Evolutionary conservation across 2,329 filamentous ascomycete species (phyloP).

Genomic region (Curvularia verruculosa): DNA sequence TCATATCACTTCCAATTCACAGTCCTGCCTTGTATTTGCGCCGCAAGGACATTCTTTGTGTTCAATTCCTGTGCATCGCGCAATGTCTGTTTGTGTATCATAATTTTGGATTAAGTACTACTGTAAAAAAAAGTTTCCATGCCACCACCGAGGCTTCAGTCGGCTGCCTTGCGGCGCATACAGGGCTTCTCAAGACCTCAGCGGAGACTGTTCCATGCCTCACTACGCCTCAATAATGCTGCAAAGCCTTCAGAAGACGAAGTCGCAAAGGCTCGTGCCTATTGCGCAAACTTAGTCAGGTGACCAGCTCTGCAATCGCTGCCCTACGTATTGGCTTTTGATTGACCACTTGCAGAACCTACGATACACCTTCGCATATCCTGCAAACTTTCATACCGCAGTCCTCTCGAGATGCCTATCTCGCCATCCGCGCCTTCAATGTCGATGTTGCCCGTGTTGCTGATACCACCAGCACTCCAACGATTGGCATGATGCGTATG

Average conservation of each 20-base stretch:
- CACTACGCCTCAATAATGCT: slow-evolving; percentile 28
- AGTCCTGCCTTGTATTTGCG: background rate
- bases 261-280: slow-evolving; percentile 60
- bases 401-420: slow-evolving; percentile 78
- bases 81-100: slow-evolving; percentile 14
- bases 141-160: slow-evolving; percentile 29
- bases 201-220: slow-evolving; percentile 31
- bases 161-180: slow-evolving; percentile 28
- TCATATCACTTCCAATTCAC: background rate
- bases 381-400: slow-evolving; percentile 83
- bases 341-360: slow-evolving; percentile 64
- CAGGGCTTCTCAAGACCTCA: slow-evolving; percentile 7
- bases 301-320: slow-evolving; percentile 37
- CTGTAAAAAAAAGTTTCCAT: slow-evolving; percentile 32
- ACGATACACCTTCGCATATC: slow-evolving; percentile 87
- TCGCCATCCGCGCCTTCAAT: slow-evolving; percentile 90
- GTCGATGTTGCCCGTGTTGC: slow-evolving; percentile 89
- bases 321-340: background rate
- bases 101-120: slow-evolving; percentile 4
- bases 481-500: slow-evolving; percentile 85
- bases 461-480: slow-evolving; percentile 86
- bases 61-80: background rate
- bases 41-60: background rate
- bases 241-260: slow-evolving; percentile 52
- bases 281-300: slow-evolving; percentile 65